Evolutionary conservation across 208 protist species (phyloP).

Genomic region (Spongospora subterranea): DNA sequence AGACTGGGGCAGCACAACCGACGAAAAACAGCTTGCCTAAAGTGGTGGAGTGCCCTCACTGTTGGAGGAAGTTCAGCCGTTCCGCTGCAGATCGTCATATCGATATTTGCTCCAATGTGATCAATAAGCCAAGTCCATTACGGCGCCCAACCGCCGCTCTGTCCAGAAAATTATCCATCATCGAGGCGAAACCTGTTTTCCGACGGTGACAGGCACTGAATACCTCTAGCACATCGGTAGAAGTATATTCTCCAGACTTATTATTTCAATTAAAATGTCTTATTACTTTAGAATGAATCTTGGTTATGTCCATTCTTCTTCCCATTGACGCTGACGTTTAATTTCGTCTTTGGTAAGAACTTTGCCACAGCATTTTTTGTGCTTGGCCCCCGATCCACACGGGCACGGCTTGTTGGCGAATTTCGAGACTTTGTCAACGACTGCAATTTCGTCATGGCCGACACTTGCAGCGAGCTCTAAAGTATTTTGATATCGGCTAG

Average conservation of each 20-base stretch:
- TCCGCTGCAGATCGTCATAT: slow-evolving; percentile 46
- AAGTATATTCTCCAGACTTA: no score
- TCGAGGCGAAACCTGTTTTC: no score
- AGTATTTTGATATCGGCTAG: neutral
- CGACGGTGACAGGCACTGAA: no score
- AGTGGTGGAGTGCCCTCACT: slow-evolving; percentile 8
- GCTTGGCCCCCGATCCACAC: neutral
- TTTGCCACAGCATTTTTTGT: slow-evolving; percentile 36
- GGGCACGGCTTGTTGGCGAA: slow-evolving; percentile 32
- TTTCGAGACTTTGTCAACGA: neutral
- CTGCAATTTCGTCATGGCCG: neutral
- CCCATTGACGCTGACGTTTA: neutral
- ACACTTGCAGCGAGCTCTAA: neutral
- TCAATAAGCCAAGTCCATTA: slow-evolving; percentile 46
- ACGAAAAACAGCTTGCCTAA: neutral
- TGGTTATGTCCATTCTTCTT: slow-evolving; percentile 53
- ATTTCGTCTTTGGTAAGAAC: neutral
- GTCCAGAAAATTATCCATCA: no score
- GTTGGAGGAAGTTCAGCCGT: slow-evolving; percentile 19
- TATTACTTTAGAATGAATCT: neutral
- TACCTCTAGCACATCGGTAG: no score
- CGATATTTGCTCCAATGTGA: slow-evolving; percentile 37
- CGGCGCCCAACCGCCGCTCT: neutral
- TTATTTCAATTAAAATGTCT: neutral
- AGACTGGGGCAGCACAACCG: no score